Base-by-base conservation (phyloP, 1,284 basidiomycete genomes). In the Puccinia coronata region DNA sequence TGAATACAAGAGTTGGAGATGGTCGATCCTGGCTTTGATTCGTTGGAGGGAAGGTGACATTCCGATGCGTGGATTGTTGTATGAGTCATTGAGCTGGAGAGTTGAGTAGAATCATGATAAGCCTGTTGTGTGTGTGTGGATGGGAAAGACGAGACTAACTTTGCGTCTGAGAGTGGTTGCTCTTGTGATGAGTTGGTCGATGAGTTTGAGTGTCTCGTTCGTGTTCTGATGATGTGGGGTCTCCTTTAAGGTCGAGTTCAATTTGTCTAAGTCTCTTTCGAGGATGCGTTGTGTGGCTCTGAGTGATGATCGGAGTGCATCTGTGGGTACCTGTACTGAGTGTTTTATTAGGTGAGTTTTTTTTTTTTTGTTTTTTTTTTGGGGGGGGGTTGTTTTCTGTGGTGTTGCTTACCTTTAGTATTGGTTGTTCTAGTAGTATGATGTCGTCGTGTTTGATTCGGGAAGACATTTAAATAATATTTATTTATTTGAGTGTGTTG, bases 281-380 rank as follows among this genome's bases (percentile, higher is more conserved):
- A 93, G 90, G 83, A 91, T 89, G 86, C 91, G 91, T 86, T 93
- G 93, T 0, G 91, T 90, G 28, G 91, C 90, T 74, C 93, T 90
- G 84, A 95, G 94, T 43, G 92, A 89, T 87, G 92, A 93, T 84
- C 93, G 91, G 84, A 93, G 92, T 83, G 92, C 92, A 87, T 95
- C 94, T 85, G 92, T 92, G 23, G 93, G 93, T 39, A 94, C 92
- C 93, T 94, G 83, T 57, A 61, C 8, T 8, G 9, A 65, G 63
- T 43, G 34, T 36, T 49, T 41, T n/a, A 69, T 51, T 12, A 70
- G 67, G 18, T 65, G 63, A 65, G 34, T 8, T 47, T 70, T 28
- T 47, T n/a, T n/a, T n/a, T n/a, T n/a, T n/a, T n/a, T n/a, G n/a
- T n/a, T n/a, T n/a, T n/a, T n/a, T n/a, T n/a, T n/a, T n/a, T n/a